Evolutionary conservation across 495 filamentous ascomycete species (phyloP).

Genomic region (Darksidea phi): DNA sequence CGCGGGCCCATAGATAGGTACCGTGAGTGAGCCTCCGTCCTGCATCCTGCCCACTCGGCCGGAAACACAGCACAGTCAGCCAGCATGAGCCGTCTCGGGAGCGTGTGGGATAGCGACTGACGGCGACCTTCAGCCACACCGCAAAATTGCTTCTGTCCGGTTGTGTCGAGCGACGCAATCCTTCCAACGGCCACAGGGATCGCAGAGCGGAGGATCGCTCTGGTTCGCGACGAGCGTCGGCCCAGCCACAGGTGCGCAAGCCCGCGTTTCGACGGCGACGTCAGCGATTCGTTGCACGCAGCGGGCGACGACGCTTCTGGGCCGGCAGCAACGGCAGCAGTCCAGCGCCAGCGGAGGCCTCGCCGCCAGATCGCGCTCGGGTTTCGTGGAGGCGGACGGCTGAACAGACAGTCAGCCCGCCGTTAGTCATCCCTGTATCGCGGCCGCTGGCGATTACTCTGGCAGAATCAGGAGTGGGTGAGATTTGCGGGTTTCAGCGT

Average conservation of each 20-base stretch:
- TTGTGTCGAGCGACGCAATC: not conserved
- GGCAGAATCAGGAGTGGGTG: slow-evolving; percentile 30
- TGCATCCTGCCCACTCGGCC: slow-evolving; percentile 3
- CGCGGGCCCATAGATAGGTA: slow-evolving; percentile 10
- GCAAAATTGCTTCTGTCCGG: not conserved
- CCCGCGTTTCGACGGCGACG: not conserved
- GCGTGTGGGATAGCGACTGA: slow-evolving; percentile 9
- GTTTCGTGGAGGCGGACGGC: slow-evolving; percentile 20
- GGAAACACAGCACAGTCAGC: slow-evolving; percentile 22
- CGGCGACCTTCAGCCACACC: slow-evolving; percentile 27
- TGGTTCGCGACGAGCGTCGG: too few relatives aligned
- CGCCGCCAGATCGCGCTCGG: slow-evolving; percentile 10
- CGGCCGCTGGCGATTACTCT: slow-evolving; percentile 26
- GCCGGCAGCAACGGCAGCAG: not conserved
- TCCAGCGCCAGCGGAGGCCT: too few relatives aligned
- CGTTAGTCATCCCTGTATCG: slow-evolving; percentile 33
- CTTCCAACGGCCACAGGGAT: slow-evolving; percentile 4
- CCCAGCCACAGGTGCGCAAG: not conserved
- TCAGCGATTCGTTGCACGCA: not conserved
- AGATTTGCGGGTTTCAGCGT: slow-evolving; percentile 34
- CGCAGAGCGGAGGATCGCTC: not conserved
- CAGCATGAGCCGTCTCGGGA: slow-evolving; percentile 18
- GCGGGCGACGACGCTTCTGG: not conserved
- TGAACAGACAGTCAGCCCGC: slow-evolving; percentile 24
- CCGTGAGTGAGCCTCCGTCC: slow-evolving; percentile 13